Percentiles rank a stretch among this genome's conserved stretches.
Evolutionary conservation across 1,284 basidiomycete species (phyloP).

Genomic region (Hypsizygus ulmarius): DNA sequence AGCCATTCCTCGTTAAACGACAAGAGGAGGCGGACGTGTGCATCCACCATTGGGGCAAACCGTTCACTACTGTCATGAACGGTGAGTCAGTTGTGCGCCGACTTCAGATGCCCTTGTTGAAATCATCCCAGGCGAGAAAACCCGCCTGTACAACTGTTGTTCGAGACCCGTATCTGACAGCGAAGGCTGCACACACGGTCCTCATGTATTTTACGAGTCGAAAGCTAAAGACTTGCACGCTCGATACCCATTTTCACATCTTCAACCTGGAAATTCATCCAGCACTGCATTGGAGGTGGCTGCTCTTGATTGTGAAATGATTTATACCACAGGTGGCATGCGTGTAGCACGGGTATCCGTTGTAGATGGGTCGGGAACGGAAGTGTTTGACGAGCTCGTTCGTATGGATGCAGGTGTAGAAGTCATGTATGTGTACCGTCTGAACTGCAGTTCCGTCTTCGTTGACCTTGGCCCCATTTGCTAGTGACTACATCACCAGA

Average conservation of each 20-base stretch:
- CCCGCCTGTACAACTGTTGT: constrained; percentile 67
- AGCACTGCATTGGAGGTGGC: constrained; percentile 63
- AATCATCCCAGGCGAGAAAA: constrained; percentile 53
- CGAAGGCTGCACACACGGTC: constrained; percentile 64
- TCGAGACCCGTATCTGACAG: constrained; percentile 52
- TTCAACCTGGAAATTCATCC: constrained; percentile 33
- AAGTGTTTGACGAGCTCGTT: constrained; percentile 82
- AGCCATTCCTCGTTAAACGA: constrained; percentile 65
- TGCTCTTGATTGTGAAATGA: constrained; percentile 90
- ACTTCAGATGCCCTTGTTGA: constrained; percentile 14
- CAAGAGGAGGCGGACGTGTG: constrained; percentile 65
- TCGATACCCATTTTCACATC: constrained; percentile 69
- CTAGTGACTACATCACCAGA: constrained; percentile 84
- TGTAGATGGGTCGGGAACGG: constrained; percentile 69
- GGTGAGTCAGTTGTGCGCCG: constrained; percentile 42
- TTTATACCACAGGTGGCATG: constrained; percentile 87
- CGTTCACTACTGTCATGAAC: constrained; percentile 52
- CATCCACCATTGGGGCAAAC: constrained; percentile 79
- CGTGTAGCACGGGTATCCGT: constrained; percentile 85
- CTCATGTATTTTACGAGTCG: constrained; percentile 78
- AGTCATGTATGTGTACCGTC: constrained; percentile 59
- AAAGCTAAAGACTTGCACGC: constrained; percentile 68
- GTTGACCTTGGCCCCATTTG: constrained; percentile 3
- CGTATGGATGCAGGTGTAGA: constrained; percentile 75
- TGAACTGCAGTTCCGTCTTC: background rate